Base-by-base conservation (phyloP, 441 rosid genomes). In the Erysimum cheiri region DNA sequence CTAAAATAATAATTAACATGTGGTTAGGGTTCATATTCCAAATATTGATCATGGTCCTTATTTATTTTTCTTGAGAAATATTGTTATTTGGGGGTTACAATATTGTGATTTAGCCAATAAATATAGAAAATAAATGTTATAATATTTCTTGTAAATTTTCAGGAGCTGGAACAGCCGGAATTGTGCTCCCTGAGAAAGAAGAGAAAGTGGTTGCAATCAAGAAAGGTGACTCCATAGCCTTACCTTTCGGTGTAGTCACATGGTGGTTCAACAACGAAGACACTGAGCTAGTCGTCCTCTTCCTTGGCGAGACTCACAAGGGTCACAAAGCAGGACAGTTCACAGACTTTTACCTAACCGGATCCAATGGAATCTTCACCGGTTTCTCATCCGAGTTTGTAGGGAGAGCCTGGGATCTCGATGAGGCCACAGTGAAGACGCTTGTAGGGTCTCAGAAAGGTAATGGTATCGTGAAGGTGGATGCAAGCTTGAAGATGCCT, bases 241-340 rank as follows among this genome's bases (percentile, higher is more conserved):
- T 91, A 39, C 96, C 97, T 1, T 93, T 93, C 17, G 98, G 97
- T 24, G 92, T 85, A 3, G 88, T 88, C 0, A 85, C 94, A 29
- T 93, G 98, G 98, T 92, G 92, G 89, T 88, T 82, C 44, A 92
- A 85, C 80, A 80, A 80, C 9, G 87, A 82, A 11, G 95, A 87
- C 74, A 77, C 88, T 2, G 87, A 84, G 9, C 73, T 93, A 19
- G 87, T 84, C 4, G 77, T 91, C 36, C 92, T 93, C 40, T 88
- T 90, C 70, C 75, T 90, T 29, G 97, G 98, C 0, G 92, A 90
- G 39, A 92, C 98, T 14, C 78, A 85, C 24, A 88, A 83, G 62
- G 94, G 82, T 46, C 94, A 87, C 74, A 88, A 87, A 64, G 48
- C 86, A 0, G 98, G 98, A 46, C 73, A 81, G 37, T 91, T 93